Evolutionary conservation across 2,329 filamentous ascomycete species (phyloP), one percentile per base, ranked within the genome.

Genomic region (Penicillium occitanis): DNA sequence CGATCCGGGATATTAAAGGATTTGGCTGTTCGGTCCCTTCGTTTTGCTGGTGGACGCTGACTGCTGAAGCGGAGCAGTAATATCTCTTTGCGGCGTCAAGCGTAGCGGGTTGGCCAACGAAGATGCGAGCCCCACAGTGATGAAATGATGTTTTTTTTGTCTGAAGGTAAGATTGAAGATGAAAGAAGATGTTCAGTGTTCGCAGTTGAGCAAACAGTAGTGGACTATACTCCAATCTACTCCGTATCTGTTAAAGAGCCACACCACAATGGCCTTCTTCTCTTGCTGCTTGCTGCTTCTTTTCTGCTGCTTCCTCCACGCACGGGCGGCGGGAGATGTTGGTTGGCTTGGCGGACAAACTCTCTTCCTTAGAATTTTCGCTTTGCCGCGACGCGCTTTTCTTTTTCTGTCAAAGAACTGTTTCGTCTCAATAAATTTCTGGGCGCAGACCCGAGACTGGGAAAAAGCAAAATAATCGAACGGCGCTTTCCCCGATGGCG

Each of bases 1-100:
- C 53, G 28, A 53, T 63, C 65, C 65, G 53, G 63, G 64, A 65
- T 59, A 68, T 66, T 68, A 60, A 57, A 57, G 33, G 30, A 37
- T 57, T 57, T 35, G n/a, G 33, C 19, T 57, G 53, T 57, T 57
- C 33, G 53, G 65, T 65, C 58, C 30, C 51, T 59, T 51, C 51
- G 22, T 53, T 53, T 40, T 51, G 46, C 44, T 33, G 51, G 30
- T 22, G 50, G 25, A 40, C 51, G 63, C 53, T 61, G 59, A 55
- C 37, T 37, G 62, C 51, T 58, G 65, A 44, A 62, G 65, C 63
- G 42, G 64, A 67, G 61, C 59, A 67, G 66, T 63, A 70, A 48
- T 66, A 65, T 68, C 64, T 66, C 60, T 63, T 68, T 66, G 64
- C 66, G 64, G 66, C 61, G 66, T 63, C 63, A 57, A 53, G 57